Evolutionary conservation across 2,329 filamentous ascomycete species (phyloP), one percentile per base, ranked within the genome.

Genomic region (Cladorrhinum sp.): DNA sequence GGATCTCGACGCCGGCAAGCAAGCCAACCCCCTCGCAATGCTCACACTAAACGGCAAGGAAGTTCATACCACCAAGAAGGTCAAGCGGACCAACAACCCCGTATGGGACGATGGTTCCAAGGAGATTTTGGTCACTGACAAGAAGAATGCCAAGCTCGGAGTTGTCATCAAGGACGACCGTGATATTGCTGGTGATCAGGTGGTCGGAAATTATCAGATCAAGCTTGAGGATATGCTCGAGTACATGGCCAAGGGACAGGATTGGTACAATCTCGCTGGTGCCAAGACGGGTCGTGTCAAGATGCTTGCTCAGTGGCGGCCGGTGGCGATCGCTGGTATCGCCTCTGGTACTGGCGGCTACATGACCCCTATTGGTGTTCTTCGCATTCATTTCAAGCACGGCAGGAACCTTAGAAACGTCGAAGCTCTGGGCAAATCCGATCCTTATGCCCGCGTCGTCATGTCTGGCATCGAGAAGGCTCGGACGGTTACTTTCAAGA

Each of bases 81-180:
- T 97, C 69, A 99, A 98, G 83, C 89, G 93, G 63, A 98, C 92
- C 62, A 99, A 99, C 77, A 95, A 96, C 69, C 95, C 95, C 7
- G 93, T 99, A 69, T 99, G 93, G 88, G 89, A 93, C 57, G 89
- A 98, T 71, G 91, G 91, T 6, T 90, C 87, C 67, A 96, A 96
- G 77, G 95, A 99, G 72, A 86, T 99, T 67, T 85, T 99, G 63
- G 93, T 99, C 71, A 97, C 93, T 0, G 93, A 99, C 72, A 88
- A 91, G 64, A 96, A 92, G 78, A 88, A 86, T 72, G 93, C 95
- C 59, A 95, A 92, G 72, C 82, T 99, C 56, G 96, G 93, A 59
- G 79, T 99, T 58, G 90, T 93, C 16, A 87, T 99, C 81, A 99
- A 97, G 77, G 95, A 99, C 71, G 93, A 98, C 67, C 89, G 93